Percentiles rank a stretch among this genome's conserved stretches.
Evolutionary conservation across 495 filamentous ascomycete species (phyloP).

Genomic region (Aspergillus olivimuriae): DNA sequence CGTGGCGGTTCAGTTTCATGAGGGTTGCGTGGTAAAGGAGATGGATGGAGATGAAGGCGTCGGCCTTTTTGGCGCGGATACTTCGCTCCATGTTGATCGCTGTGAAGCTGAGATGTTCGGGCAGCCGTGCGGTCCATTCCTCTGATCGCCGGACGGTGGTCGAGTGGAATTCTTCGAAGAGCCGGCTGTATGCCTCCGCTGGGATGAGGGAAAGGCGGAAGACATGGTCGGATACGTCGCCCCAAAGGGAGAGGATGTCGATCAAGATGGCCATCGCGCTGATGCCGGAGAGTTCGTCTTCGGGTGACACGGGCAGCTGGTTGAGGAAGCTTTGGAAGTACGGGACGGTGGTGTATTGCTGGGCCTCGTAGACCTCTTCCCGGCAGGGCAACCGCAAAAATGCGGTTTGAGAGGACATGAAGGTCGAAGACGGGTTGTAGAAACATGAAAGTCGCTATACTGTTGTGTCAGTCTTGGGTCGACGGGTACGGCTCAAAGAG

Average conservation of each 20-base stretch:
- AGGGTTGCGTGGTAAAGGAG: constrained; percentile 53
- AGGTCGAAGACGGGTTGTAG: constrained; percentile 38
- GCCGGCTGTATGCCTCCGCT: constrained; percentile 30
- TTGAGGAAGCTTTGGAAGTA: constrained; percentile 48
- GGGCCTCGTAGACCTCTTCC: constrained; percentile 50
- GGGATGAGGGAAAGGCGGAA: constrained; percentile 49
- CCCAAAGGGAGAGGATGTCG: constrained; percentile 56
- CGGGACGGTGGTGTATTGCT: constrained; percentile 44
- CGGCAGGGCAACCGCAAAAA: constrained; percentile 58
- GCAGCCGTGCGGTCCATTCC: constrained; percentile 40
- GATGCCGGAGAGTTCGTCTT: constrained; percentile 27
- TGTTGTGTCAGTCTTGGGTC: neutral
- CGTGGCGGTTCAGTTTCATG: constrained; percentile 58
- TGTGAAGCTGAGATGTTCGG: constrained; percentile 41
- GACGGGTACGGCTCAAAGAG: too few relatives aligned
- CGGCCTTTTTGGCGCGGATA: constrained; percentile 38
- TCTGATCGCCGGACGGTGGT: constrained; percentile 44
- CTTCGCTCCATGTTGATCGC: constrained; percentile 44
- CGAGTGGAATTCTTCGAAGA: constrained; percentile 46
- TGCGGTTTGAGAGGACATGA: constrained; percentile 46
- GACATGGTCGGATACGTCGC: constrained; percentile 53
- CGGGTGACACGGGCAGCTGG: constrained; percentile 16
- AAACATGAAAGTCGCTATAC: constrained; percentile 50
- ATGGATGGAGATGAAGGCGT: constrained; percentile 53
- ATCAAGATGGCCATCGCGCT: constrained; percentile 56